Base-by-base conservation (phyloP, 306 rosid genomes). In the Citrullus mucosospermus region DNA sequence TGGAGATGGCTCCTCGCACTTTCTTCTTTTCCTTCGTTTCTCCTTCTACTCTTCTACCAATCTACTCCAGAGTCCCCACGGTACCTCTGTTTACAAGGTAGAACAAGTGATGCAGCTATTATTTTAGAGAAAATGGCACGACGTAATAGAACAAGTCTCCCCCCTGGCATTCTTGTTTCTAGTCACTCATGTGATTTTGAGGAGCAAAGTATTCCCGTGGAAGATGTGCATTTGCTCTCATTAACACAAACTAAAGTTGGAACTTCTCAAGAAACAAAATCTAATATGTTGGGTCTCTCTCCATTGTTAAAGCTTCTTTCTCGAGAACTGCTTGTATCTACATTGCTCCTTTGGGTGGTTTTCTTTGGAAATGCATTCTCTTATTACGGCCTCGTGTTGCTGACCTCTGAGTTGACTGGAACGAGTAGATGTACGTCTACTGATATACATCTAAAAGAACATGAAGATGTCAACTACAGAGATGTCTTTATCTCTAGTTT, bases 1-100 rank as follows among this genome's bases (percentile, higher is more conserved):
- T 92, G 99, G 99, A 95, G 99, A 87, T 92, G 97, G 97, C 87
- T 92, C 71, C 97, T 95, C 83, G 97, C 88, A 41, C 78, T 92
- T 38, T 95, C 99, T 78, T 82, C 97, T 50, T 79, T 95, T 69
- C 99, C 99, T 38, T 87, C 99, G 5, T 81, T 90, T 13, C 87
- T 91, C 79, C 99, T 95, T 70, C 97, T 95, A 63, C 25, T 95
- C 34, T 95, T 95, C 88, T 95, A 91, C 80, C 87, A 84, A 84
- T 34, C 79, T 50, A 86, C 92, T 28, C 99, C 99, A 5, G 99
- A 95, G 80, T 95, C 99, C 82, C 99, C 97, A 5, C 84, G 99
- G 80, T 95, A 89, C 80, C 84, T 95, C 48, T 92, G 97, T 85
- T 82, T 86, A 68, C 90, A 85, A 78, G 96, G 93, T 50, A 84